phyloP scores from a whole-genome alignment of 2,329 filamentous ascomycete species.

The Exophiala bonariae region DNA sequence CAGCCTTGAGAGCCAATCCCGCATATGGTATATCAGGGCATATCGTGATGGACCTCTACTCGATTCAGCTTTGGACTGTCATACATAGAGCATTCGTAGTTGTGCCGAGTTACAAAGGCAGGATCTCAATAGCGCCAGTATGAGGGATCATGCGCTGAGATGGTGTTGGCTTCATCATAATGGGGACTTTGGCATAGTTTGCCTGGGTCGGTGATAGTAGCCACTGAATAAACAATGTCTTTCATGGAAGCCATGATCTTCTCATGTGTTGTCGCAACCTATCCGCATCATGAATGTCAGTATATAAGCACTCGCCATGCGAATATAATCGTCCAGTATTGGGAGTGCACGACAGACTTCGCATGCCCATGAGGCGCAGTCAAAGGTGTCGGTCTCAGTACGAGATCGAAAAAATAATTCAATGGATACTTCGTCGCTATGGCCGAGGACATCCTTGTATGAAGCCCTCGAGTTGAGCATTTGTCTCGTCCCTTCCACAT shows the following conservation, averaged over 20 bases:
- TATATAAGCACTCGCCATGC: constrained; percentile 14
- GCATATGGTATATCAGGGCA: constrained; percentile 16
- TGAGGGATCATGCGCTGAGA: constrained; percentile 22
- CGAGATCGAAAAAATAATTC: constrained; percentile 23
- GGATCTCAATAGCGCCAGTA: constrained; percentile 22
- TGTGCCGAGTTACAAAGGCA: constrained; percentile 17
- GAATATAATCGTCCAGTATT: constrained; percentile 18
- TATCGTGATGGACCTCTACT: constrained; percentile 16
- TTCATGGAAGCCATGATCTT: too few species aligned
- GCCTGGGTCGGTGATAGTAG: constrained; percentile 16
- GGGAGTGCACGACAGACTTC: constrained; percentile 13
- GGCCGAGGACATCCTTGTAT: constrained; percentile 8
- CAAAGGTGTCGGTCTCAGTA: constrained; percentile 12
- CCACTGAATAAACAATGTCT: constrained; percentile 13
- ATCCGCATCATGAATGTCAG: constrained; percentile 23
- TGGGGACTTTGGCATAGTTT: constrained; percentile 17
- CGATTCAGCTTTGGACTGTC: neutral
- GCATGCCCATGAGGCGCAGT: constrained; percentile 24
- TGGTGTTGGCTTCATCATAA: constrained; percentile 25
- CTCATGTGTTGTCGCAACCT: neutral
- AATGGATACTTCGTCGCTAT: constrained; percentile 9
- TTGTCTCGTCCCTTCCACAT: constrained; percentile 16
- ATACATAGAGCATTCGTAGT: too few species aligned
- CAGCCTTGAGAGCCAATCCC: constrained; percentile 25
- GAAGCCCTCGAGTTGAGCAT: constrained; percentile 18